Base-by-base conservation (phyloP, 371 early-diverging fungal species). In the Mortierella sp. region DNA sequence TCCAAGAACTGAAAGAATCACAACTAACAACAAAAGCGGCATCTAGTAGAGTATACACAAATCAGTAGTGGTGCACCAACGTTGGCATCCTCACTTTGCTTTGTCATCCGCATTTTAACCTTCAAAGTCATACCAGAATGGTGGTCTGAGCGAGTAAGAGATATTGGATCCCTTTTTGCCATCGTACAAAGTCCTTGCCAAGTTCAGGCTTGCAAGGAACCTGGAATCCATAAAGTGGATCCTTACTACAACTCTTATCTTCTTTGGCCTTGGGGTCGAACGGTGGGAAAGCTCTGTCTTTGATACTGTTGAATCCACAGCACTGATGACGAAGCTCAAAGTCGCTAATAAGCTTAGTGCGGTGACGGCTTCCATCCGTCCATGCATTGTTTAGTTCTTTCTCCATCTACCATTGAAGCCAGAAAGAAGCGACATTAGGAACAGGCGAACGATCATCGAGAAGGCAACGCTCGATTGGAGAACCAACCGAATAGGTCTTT, bases 251-350 rank as follows among this genome's bases (percentile, higher is more conserved):
- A 30, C 52, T 57, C 50, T 47, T 48, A 50, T 29, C 30, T 0
- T 69, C n/a, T n/a, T n/a, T n/a, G n/a, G n/a, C 52, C 23, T 58
- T 28, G 23, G 48, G 64, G 0, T 51, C 48, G 23, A 18, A 0
- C 21, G 70, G 64, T 19, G 72, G 72, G 25, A 72, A 62, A 14
- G 62, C 30, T 57, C 66, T 61, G 25, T 72, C 62, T 44, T 9
- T 19, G 47, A 66, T 57, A 25, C 11, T 5, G 43, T 48, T 21
- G 56, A 37, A 73, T 53, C 73, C 73, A 63, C 73, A 73, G 60
- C 73, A 73, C 0, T 56, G 63, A 47, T 73, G 68, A 30, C 63
- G 73, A 29, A 62, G 67, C 68, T 73, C 64, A 67, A 73, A 73
- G 60, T 73, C 56, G 60, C 64, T 62, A 43, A 73, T 63, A 48